Evolutionary conservation across 1,284 basidiomycete species (phyloP).

Genomic region (Puccinia novopanici): DNA sequence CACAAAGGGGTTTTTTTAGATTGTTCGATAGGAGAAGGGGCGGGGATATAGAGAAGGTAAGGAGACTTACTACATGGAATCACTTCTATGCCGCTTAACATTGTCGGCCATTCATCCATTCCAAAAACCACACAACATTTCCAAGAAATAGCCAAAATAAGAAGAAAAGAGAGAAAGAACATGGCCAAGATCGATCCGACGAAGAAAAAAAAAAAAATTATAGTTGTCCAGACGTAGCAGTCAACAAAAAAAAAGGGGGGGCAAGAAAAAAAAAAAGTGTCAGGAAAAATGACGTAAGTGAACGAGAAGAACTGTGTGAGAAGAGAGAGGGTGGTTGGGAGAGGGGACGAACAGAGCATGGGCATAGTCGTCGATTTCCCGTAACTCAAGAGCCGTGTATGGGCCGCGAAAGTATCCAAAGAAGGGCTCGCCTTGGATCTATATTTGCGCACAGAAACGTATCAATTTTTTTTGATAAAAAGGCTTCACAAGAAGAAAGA

Average conservation of each 20-base stretch:
- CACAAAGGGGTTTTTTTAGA: neutral
- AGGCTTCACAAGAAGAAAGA: conserved; percentile 33
- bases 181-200: too few relatives aligned
- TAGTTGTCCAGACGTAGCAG: too few relatives aligned
- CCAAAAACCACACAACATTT: neutral
- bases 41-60: neutral
- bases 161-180: neutral
- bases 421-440: conserved; percentile 60
- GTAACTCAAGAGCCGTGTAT: conserved; percentile 56
- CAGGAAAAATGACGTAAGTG: neutral
- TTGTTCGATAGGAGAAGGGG: neutral
- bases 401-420: conserved; percentile 59
- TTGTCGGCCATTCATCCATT: neutral
- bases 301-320: too few relatives aligned
- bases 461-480: too few relatives aligned
- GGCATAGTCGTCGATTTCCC: conserved; percentile 59
- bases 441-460: neutral
- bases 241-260: too few relatives aligned
- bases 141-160: conserved; percentile 6
- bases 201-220: too few relatives aligned
- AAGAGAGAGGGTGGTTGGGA: too few relatives aligned
- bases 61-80: conserved; percentile 53
- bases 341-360: conserved; percentile 51
- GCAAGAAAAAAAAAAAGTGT: too few relatives aligned
- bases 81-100: conserved; percentile 56